Evolutionary conservation across 2,329 filamentous ascomycete genomes (phyloP), one percentile per base, ranked within the genome.

Genomic region (Colletotrichum viniferum): DNA sequence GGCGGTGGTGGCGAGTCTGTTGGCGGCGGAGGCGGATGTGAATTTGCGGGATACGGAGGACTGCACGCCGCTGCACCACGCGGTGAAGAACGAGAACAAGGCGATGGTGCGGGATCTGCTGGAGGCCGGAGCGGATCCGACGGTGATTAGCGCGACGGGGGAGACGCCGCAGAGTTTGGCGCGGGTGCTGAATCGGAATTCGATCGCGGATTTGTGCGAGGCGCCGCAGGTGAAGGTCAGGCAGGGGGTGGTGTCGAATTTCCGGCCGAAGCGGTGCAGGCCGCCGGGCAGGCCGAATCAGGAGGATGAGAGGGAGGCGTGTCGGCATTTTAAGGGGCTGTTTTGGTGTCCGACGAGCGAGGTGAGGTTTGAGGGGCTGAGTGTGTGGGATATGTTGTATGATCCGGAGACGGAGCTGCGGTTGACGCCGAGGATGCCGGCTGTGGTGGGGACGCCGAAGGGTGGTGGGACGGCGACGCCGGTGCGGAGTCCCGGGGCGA

Each of bases 21-120:
- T 78, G 5, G 69, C 72, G 8, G 75, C 77, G 18, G 72, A 74
- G 16, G 77, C 77, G 30, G 65, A 74, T 5, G 75, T 77, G 14
- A 48, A 78, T n/a, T 6, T 76, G 2, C 9, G 72, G 26, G 77
- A 78, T 26, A 71, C 66, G n/a, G 77, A 78, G 66, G 75, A 78
- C 66, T 78, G 77, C 10, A 78, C 77, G 21, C 75, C 77, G 34
- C 64, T 78, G 24, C 77, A 78, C 65, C 77, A 78, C 14, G 77
- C 77, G 13, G 77, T 78, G 16, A 78, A 78, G 63, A 78, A 78
- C 62, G 77, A 74, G 48, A 78, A 68, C 18, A 69, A 67, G 56
- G 32, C 12, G 9, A 73, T 77, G 24, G 77, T 78, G 9, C 52
- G 77, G 10, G 77, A 78, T 16, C 30, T 78, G 13, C 56, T 78